Percentiles rank a stretch among this genome's conserved stretches.
Evolutionary conservation across 208 protist genomes (phyloP).

Genomic region (Novymonas esmeraldas): DNA sequence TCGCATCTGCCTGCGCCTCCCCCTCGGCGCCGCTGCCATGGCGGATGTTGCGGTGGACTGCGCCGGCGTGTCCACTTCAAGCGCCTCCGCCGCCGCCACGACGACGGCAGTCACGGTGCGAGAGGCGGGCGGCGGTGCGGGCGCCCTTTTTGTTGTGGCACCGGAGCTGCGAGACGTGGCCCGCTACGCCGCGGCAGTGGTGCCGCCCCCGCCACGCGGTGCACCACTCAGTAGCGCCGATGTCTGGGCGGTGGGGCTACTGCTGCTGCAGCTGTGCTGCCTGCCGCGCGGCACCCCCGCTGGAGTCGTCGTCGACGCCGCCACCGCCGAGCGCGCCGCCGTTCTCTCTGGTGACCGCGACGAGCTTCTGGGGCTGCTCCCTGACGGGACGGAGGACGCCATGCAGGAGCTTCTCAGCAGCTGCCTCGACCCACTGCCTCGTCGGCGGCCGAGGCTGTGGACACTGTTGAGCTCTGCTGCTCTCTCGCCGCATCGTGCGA

Average conservation of each 20-base stretch:
- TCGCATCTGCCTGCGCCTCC: conserved; percentile 21
- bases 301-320: neutral
- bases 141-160: neutral
- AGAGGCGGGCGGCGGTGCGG: neutral
- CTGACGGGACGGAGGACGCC: neutral
- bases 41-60: conserved; percentile 1
- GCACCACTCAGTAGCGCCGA: conserved; percentile 7
- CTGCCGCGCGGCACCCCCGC: conserved; percentile 11
- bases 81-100: too few relatives aligned
- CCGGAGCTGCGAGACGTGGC: conserved; percentile 17
- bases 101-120: neutral
- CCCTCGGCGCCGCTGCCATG: conserved; percentile 7
- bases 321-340: conserved; percentile 7
- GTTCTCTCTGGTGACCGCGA: conserved; percentile 1
- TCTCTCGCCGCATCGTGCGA: conserved; percentile 8
- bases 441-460: conserved; percentile 2
- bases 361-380: conserved; percentile 4
- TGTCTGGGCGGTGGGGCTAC: conserved; percentile 18
- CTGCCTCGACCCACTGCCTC: conserved; percentile 13
- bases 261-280: conserved; percentile 21
- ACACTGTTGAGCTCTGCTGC: conserved; percentile 5
- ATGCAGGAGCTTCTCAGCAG: conserved; percentile 17
- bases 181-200: neutral
- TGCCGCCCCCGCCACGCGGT: neutral
- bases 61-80: neutral